Evolutionary conservation across 345 rosid species (phyloP), one percentile per base, ranked within the genome.

Genomic region (Barbarea vulgaris): DNA sequence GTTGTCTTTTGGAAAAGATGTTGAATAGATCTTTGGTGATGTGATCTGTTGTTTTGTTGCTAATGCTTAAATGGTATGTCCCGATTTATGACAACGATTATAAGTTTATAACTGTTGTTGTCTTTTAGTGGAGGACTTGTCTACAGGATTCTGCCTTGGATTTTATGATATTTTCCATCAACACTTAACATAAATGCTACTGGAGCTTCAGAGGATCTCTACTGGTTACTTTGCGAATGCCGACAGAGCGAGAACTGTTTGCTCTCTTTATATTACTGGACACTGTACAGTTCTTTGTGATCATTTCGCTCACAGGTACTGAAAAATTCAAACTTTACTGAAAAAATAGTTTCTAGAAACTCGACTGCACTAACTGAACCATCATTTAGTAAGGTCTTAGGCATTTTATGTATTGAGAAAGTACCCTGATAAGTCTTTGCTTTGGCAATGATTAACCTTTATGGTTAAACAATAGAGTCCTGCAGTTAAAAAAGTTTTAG

Each of bases 21-120:
- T 28, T 59, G 74, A 54, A 8, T 58, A 24, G 59, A 58, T 30
- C 34, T 50, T 57, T 57, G 63, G 64, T 64, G 64, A 77, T 71
- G 48, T 78, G 77, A 71, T 66, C 31, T 50, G 73, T 33, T 72
- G 64, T 77, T 77, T 77, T 70, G 77, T 72, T 31, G 21, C 60
- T 66, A 28, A 42, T 78, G 52, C 41, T 41, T 57, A 57, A 64
- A 57, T 71, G 77, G 62, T 71, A 19, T 71, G 60, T 27, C 67
- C 33, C 18, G 1, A 7, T 33, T 24, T 53, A 41, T 46, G 75
- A 76, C 39, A 76, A 36, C 7, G 58, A 69, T 61, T 31, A 44
- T 53, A 34, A 62, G 58, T 62, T 61, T 31, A 44, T 53, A 34
- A 62, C 31, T 70, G 9, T 63, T 70, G 12, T 27, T 55, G 52